Conservation (phyloP, 306 rosid species). For the Quercus parvula region DNA sequence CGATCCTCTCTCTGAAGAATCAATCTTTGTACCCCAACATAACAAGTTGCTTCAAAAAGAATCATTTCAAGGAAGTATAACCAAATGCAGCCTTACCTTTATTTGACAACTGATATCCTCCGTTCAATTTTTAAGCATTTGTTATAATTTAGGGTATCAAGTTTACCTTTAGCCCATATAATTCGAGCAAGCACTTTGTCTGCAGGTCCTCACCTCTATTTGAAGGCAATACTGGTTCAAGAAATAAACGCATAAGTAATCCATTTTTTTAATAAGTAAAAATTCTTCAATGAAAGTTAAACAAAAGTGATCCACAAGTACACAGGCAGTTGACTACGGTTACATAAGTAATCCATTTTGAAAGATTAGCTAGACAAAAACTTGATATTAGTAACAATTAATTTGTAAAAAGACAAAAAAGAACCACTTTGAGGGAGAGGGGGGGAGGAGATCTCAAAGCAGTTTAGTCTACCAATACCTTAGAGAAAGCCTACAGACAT, state of each 20-base stretch:
- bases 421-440: neutral
- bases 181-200: slow-evolving; percentile 90
- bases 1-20: slow-evolving; percentile 1
- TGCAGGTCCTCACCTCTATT: slow-evolving; percentile 93
- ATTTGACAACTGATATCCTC: slow-evolving; percentile 3
- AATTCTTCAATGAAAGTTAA: too few species aligned
- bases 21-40: neutral
- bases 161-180: slow-evolving; percentile 93
- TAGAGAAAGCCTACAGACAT: slow-evolving; percentile 5
- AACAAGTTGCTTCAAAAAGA: neutral
- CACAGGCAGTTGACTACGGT: too few species aligned
- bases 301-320: too few species aligned
- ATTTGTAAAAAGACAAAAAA: neutral
- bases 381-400: slow-evolving; percentile 2
- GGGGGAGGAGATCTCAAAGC: neutral
- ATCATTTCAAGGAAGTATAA: slow-evolving; percentile 3
- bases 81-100: neutral
- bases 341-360: slow-evolving; percentile 20
- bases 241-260: slow-evolving; percentile 28
- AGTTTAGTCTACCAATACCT: slow-evolving; percentile 13
- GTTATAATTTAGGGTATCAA: slow-evolving; percentile 29
- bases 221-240: slow-evolving; percentile 84
- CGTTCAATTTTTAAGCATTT: slow-evolving; percentile 3
- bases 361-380: slow-evolving; percentile 1
- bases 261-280: neutral